Evolutionary conservation across 345 rosid genomes (phyloP).

Genomic region (Boechera divaricarpa): DNA sequence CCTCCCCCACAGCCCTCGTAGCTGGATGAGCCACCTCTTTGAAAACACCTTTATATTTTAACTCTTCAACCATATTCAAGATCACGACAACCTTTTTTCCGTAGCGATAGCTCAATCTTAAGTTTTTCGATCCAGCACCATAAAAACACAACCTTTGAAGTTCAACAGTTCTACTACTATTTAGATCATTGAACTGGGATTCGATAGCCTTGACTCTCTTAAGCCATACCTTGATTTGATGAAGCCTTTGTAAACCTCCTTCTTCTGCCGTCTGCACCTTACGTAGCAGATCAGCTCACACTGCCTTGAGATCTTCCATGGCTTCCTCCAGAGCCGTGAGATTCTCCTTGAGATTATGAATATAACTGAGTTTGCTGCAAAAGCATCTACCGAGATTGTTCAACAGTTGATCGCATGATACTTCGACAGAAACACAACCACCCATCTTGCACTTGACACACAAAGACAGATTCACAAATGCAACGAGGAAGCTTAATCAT

Average conservation of each 20-base stretch:
- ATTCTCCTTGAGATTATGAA: constrained; percentile 18
- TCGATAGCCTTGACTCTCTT: constrained; percentile 11
- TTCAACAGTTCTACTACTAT: neutral
- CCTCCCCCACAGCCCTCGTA: constrained; percentile 6
- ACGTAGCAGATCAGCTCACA: constrained; percentile 18
- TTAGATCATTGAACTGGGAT: neutral
- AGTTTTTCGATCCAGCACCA: constrained; percentile 8
- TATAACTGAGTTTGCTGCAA: constrained; percentile 1
- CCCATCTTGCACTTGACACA: constrained; percentile 21
- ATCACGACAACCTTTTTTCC: constrained; percentile 11
- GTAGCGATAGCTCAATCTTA: constrained; percentile 1
- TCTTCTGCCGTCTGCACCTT: constrained; percentile 30
- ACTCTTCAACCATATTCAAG: constrained; percentile 12
- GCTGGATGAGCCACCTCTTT: constrained; percentile 22
- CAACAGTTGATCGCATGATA: constrained; percentile 13
- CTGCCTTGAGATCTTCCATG: constrained; percentile 32
- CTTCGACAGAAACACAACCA: constrained; percentile 24
- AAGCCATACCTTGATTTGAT: constrained; percentile 34
- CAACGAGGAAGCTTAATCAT: constrained; percentile 4
- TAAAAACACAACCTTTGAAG: constrained; percentile 22
- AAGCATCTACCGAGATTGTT: constrained; percentile 20
- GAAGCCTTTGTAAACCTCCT: constrained; percentile 10
- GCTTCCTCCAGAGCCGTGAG: constrained; percentile 13
- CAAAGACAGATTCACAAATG: neutral
- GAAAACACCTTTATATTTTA: constrained; percentile 16